Conservation (phyloP, 2,329 filamentous ascomycete species). For the Curvularia verruculosa region DNA sequence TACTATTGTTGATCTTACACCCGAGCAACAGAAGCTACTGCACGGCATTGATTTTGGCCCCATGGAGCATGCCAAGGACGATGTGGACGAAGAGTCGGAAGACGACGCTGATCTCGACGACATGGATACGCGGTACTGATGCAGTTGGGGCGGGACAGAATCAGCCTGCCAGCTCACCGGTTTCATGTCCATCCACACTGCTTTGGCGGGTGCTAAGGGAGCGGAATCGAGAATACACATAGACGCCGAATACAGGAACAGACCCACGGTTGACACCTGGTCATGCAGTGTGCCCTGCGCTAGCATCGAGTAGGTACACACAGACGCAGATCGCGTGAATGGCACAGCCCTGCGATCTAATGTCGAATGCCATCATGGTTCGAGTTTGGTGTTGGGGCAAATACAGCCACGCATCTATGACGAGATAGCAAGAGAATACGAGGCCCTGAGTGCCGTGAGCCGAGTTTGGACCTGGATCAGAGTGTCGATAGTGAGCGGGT, state of each 20-base stretch:
- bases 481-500: not conserved
- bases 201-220: constrained; percentile 2
- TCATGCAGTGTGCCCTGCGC: not conserved
- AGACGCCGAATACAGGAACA: constrained; percentile 11
- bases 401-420: too few species aligned
- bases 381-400: not conserved
- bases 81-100: constrained; percentile 44
- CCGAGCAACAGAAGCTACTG: constrained; percentile 51
- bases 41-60: constrained; percentile 34
- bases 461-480: not conserved
- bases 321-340: constrained; percentile 16
- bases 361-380: constrained; percentile 1
- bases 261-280: not conserved
- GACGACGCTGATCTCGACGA: constrained; percentile 49
- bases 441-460: not conserved
- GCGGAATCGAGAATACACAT: not conserved
- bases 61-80: constrained; percentile 24
- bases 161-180: constrained; percentile 13
- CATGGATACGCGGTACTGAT: constrained; percentile 49
- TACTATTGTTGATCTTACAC: constrained; percentile 61
- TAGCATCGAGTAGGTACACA: constrained; percentile 11
- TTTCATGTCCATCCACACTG: not conserved
- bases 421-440: not conserved
- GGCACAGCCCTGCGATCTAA: constrained; percentile 24
- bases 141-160: constrained; percentile 22